Evolutionary conservation across 768 basidiomycete species (phyloP).

Genomic region (Mycena alexandri): DNA sequence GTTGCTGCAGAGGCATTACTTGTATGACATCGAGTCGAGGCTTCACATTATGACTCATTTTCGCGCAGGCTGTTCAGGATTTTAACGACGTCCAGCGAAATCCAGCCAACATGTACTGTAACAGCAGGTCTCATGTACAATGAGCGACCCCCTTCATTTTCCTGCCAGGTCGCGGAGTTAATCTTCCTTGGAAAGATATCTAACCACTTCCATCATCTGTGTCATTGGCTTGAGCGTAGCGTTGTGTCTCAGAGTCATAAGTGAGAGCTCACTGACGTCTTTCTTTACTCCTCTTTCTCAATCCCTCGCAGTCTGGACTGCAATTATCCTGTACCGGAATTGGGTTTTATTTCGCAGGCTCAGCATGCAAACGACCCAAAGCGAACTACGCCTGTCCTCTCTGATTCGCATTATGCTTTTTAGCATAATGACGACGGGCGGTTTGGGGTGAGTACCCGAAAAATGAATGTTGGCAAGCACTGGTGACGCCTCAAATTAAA

Average conservation of each 20-base stretch:
- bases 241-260: neutral
- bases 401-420: slow-evolving; percentile 25
- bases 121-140: slow-evolving; percentile 5
- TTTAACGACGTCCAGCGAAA: slow-evolving; percentile 17
- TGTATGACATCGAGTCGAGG: neutral
- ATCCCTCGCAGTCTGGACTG: slow-evolving; percentile 12
- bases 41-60: neutral
- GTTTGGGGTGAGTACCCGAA: neutral
- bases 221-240: slow-evolving; percentile 17
- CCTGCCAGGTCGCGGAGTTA: too few species aligned
- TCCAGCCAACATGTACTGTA: slow-evolving; percentile 26
- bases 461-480: too few species aligned
- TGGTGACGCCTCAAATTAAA: neutral
- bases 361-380: neutral
- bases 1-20: slow-evolving; percentile 17
- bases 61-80: slow-evolving; percentile 18
- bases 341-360: slow-evolving; percentile 24
- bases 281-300: too few species aligned
- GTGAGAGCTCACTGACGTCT: neutral
- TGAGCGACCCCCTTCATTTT: slow-evolving; percentile 1
- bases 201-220: slow-evolving; percentile 14
- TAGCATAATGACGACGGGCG: slow-evolving; percentile 19
- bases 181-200: neutral
- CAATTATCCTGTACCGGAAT: slow-evolving; percentile 23
- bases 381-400: slow-evolving; percentile 22